These are phyloP conservation scores for Phaseolus coccineus DNA, from an alignment of 331 rosid genomes.

Conservation along the genomic window DNA sequence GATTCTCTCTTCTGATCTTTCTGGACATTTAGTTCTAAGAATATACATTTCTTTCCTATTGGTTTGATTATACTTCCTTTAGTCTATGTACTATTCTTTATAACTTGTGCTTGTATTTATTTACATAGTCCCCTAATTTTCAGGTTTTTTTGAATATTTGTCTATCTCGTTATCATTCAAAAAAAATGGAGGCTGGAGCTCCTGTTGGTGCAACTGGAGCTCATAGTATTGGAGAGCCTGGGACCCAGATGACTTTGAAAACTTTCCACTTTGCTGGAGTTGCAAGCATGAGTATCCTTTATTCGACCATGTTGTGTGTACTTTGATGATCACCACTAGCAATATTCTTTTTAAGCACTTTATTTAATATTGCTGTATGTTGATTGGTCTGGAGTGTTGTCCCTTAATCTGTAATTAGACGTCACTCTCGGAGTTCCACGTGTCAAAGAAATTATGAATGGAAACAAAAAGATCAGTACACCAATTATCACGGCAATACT, in stretches of 20 bases:
- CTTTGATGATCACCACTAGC: conserved; percentile 13
- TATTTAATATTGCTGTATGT: conserved; percentile 30
- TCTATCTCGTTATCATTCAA: conserved; percentile 77
- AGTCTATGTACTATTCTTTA: neutral
- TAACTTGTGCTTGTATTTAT: neutral
- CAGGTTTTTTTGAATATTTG: conserved; percentile 88
- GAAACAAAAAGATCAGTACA: conserved; percentile 75
- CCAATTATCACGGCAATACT: conserved; percentile 90
- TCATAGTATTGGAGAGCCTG: conserved; percentile 99
- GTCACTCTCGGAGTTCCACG: conserved; percentile 97
- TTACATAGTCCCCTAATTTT: conserved; percentile 16
- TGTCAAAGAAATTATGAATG: conserved; percentile 91
- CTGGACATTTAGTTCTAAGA: neutral
- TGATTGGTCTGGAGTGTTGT: conserved; percentile 49
- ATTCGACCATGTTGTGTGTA: conserved; percentile 28
- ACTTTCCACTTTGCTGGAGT: conserved; percentile 99
- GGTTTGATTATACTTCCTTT: conserved; percentile 19
- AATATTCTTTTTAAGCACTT: conserved; percentile 26
- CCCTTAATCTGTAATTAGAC: conserved; percentile 71
- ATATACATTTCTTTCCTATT: conserved; percentile 7
- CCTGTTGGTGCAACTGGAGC: conserved; percentile 97
- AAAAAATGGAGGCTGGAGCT: conserved; percentile 89
- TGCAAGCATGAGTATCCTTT: conserved; percentile 99
- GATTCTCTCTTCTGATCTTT: neutral
- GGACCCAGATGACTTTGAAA: conserved; percentile 96